Evolutionary conservation across 1,139 yeast genomes (phyloP).

Genomic region (Spencermartinsiella ligniputridi): DNA sequence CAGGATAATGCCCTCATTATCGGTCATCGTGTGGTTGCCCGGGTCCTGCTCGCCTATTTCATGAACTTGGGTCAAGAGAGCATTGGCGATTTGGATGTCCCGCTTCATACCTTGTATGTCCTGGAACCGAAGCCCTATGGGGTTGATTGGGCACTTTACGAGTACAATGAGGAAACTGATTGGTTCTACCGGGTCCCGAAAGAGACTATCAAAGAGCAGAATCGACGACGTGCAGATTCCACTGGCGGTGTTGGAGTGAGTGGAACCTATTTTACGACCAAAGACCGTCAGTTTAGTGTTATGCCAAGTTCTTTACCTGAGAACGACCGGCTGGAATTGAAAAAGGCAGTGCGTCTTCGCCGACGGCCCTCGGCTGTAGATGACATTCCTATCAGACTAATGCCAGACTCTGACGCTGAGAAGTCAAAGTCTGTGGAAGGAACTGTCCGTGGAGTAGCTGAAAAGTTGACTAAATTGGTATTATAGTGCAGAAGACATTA

Average conservation of each 20-base stretch:
- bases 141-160: slow-evolving; percentile 85
- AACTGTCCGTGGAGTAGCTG: neutral
- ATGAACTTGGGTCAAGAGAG: slow-evolving; percentile 77
- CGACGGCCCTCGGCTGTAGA: neutral
- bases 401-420: neutral
- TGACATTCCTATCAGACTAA: neutral
- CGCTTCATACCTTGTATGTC: slow-evolving; percentile 83
- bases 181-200: slow-evolving; percentile 67
- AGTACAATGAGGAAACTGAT: slow-evolving; percentile 72
- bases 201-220: slow-evolving; percentile 26
- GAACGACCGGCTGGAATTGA: neutral
- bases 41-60: slow-evolving; percentile 84
- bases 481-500: no score
- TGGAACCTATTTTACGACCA: slow-evolving; percentile 15
- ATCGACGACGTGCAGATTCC: slow-evolving; percentile 7
- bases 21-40: slow-evolving; percentile 86
- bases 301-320: slow-evolving; percentile 19
- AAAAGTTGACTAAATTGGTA: neutral
- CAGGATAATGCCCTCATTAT: slow-evolving; percentile 80
- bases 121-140: slow-evolving; percentile 94
- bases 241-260: neutral
- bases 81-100: slow-evolving; percentile 88
- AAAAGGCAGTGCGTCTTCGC: neutral
- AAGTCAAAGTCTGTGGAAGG: neutral
- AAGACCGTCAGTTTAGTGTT: slow-evolving; percentile 26